Evolutionary conservation across 23 red algal genomes (phyloP), one percentile per base, ranked within the genome.

Genomic region (Gracilaria caudata): DNA sequence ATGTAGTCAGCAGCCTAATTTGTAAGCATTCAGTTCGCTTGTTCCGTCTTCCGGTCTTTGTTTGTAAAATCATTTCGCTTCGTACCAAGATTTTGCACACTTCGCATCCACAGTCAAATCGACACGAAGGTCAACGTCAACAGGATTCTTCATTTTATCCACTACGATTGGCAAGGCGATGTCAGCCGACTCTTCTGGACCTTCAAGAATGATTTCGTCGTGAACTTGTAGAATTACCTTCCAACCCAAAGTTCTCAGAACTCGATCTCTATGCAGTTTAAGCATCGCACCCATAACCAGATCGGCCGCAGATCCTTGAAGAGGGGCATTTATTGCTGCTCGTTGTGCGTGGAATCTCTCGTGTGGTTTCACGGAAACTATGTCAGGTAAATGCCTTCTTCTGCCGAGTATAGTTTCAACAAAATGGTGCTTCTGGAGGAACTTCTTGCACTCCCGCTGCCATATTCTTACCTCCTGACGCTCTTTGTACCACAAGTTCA

Each of bases 131-230:
- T 84, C 40, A 68, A 68, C 35, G 28, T 64, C 84, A 16, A 98
- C 21, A 29, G 95, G 95, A 19, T 90, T 78, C 41, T 79, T 72
- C 95, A 98, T 94, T 28, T 86, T 72, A 46, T 85, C 40, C 26
- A 53, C 64, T 38, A 98, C 90, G 29, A 93, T 81, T 33, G 66
- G 60, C n/a, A 81, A 20, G 4, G 89, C 95, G 34, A 82, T 78
- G 8, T 94, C 83, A 21, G 81, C 86, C 9, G 79, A 92, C 34
- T 91, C 86, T 51, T 76, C 85, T 8, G 95, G 95, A 51, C 95
- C 95, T 78, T 98, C 95, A 29, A 98, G 70, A 45, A 98, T 98
- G 25, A 98, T 98, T 72, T 98, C 95, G 72, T 98, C 95, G 33
- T 98, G 95, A 49, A 97, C 94, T 54, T 98, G 95, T 17, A 98